Percentiles rank a stretch among this genome's conserved stretches.
These are phyloP conservation scores for Epichloe uncinata DNA, from an alignment of 2,329 filamentous ascomycete species.

Conservation along the genomic window DNA sequence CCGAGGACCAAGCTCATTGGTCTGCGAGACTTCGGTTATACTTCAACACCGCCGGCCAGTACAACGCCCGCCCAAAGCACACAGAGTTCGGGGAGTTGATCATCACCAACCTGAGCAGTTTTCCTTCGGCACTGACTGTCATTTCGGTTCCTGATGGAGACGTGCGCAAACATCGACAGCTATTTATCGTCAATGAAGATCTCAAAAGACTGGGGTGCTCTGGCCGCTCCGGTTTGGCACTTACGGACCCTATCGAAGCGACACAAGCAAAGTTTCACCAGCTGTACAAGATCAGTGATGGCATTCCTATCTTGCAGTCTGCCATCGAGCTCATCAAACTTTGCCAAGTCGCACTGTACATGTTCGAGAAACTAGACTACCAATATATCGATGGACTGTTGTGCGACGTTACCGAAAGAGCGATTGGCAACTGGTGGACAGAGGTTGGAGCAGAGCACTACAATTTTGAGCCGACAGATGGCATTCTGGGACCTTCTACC, in stretches of 20 bases:
- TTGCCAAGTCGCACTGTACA: slow-evolving; percentile 75
- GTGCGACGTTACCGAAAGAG: slow-evolving; percentile 84
- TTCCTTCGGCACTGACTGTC: slow-evolving; percentile 85
- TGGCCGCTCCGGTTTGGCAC: slow-evolving; percentile 71
- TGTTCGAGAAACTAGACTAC: slow-evolving; percentile 77
- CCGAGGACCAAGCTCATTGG: slow-evolving; percentile 68
- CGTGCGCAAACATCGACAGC: slow-evolving; percentile 61
- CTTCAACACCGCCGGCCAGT: slow-evolving; percentile 74
- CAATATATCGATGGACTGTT: slow-evolving; percentile 86
- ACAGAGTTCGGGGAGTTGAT: slow-evolving; percentile 75
- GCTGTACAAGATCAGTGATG: slow-evolving; percentile 76
- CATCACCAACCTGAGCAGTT: slow-evolving; percentile 86
- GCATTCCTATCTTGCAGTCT: slow-evolving; percentile 61
- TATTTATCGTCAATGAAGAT: slow-evolving; percentile 90
- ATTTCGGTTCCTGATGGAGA: slow-evolving; percentile 83
- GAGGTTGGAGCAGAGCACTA: slow-evolving; percentile 87
- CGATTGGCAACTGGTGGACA: slow-evolving; percentile 91
- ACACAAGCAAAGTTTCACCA: slow-evolving; percentile 87
- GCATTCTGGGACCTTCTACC: slow-evolving; percentile 81
- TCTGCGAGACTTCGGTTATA: slow-evolving; percentile 67
- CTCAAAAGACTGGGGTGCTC: slow-evolving; percentile 87
- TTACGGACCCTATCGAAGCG: slow-evolving; percentile 64
- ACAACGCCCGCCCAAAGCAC: slow-evolving; percentile 71
- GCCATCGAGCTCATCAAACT: slow-evolving; percentile 83
- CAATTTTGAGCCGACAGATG: slow-evolving; percentile 84